Evolutionary conservation across 306 rosid genomes (phyloP).

Genomic region (Vigna reflexopilosa): DNA sequence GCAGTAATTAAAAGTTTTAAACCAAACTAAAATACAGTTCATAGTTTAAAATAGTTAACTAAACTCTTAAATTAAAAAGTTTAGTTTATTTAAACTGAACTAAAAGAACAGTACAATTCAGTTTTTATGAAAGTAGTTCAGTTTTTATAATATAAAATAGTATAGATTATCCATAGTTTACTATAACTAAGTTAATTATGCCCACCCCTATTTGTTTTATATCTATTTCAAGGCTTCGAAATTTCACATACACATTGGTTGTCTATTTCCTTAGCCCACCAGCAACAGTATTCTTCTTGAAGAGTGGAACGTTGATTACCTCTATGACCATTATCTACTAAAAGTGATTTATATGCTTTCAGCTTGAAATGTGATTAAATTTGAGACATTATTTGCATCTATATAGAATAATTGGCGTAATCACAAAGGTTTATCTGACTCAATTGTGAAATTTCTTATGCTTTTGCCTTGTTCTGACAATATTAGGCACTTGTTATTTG

Average conservation of each 20-base stretch:
- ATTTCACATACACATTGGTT: constrained; percentile 71
- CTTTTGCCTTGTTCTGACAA: constrained; percentile 49
- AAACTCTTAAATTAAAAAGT: no score
- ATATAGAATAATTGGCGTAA: constrained; percentile 86
- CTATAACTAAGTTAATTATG: no score
- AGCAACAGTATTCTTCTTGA: constrained; percentile 68
- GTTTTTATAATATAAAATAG: no score
- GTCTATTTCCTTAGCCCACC: constrained; percentile 74
- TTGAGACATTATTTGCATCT: constrained; percentile 14
- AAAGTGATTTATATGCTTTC: constrained; percentile 24
- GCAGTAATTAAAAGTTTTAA: no score
- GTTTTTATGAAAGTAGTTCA: no score
- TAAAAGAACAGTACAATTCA: no score
- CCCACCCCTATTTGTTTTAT: no score
- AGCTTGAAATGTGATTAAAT: constrained; percentile 11
- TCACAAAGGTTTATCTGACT: constrained; percentile 74
- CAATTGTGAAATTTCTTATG: constrained; percentile 24
- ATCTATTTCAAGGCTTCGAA: no score
- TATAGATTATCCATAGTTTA: no score
- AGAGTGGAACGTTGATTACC: not conserved
- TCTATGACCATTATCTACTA: not conserved
- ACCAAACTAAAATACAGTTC: no score
- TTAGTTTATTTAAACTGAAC: no score
- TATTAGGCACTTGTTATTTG: constrained; percentile 27
- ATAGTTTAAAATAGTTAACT: no score